These are phyloP conservation scores for Ramaria sp. DNA, from an alignment of 768 basidiomycete genomes.

Conservation along the genomic window DNA sequence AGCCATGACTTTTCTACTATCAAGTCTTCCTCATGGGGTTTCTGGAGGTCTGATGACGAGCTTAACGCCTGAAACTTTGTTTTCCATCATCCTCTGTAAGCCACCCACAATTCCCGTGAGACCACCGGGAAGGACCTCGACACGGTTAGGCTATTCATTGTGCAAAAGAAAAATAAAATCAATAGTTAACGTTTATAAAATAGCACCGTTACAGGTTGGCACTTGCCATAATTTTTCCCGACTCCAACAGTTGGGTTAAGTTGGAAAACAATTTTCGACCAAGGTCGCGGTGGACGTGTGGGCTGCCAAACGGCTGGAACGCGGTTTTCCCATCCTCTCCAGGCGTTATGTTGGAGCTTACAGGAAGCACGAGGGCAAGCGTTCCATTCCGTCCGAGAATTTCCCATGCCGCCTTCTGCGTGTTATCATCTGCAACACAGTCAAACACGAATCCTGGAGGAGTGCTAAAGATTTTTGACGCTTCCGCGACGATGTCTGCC, in stretches of 20 bases:
- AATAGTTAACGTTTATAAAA: no score
- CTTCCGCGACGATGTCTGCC: conserved; percentile 14
- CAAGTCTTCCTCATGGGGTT: not conserved
- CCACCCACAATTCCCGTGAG: conserved; percentile 6
- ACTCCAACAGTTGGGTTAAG: not conserved
- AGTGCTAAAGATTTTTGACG: not conserved
- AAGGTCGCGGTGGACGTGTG: not conserved
- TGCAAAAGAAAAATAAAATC: no score
- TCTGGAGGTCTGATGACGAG: conserved; percentile 32
- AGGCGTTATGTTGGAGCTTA: not conserved
- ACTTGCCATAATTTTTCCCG: conserved; percentile 9
- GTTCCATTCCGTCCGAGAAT: not conserved
- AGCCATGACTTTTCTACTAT: no score
- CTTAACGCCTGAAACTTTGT: conserved; percentile 31
- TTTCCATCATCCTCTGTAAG: not conserved
- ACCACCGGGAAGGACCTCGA: not conserved
- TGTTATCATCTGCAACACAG: not conserved
- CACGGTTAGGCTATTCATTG: not conserved
- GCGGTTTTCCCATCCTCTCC: conserved; percentile 11
- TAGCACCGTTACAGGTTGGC: no score
- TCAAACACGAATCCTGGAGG: not conserved
- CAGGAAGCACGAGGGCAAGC: not conserved
- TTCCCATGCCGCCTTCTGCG: not conserved
- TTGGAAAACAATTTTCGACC: conserved; percentile 14
- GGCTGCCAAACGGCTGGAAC: not conserved